Base-by-base conservation (phyloP, 2,329 filamentous ascomycete species). In the Orbilia ellipsospora region DNA sequence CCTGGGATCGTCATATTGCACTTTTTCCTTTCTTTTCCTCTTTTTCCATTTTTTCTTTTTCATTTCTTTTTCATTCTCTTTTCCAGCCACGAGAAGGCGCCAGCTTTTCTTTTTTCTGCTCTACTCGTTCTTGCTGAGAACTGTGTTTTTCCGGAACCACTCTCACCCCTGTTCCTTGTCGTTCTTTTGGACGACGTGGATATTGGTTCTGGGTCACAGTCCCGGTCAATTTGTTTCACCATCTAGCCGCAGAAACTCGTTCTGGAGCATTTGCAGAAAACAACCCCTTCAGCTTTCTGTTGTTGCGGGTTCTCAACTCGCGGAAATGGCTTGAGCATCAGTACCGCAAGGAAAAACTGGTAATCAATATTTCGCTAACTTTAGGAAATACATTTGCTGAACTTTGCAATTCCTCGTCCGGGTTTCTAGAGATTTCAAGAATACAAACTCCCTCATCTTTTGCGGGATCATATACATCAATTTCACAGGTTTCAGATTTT, bases 151-250 rank as follows among this genome's bases (percentile, higher is more conserved):
- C 70, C 70, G 70, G 64, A 74, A 74, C 65, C 51, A 56, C 62
- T 61, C 20, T 59, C 48, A 42, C 52, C 70, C 67, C 57, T 63
- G 20, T 61, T 54, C 62, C 63, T 44, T 20, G 61, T 36, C 31
- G 5, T 67, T 55, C 20, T 45, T 61, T 51, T 57, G 56, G 59
- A 62, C 64, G 59, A 63, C 64, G 63, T 63, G 56, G 70, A 67
- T 62, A 74, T 74, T 74, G 70, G 51, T 26, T 63, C 55, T 64
- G 63, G 57, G 57, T 63, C 51, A 31, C 63, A 57, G 63, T 68
- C 70, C 70, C 63, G 70, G 70, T 59, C 70, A 74, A 61, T 31
- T 50, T 74, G 70, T 74, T 74, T 74, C 70, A 74, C 70, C 70
- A 68, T 68, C 70, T 74, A 74, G 70, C 70, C 70, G 70, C 70